Base-by-base conservation (phyloP, 208 protist genomes). In the Crithidia mellificae region DNA sequence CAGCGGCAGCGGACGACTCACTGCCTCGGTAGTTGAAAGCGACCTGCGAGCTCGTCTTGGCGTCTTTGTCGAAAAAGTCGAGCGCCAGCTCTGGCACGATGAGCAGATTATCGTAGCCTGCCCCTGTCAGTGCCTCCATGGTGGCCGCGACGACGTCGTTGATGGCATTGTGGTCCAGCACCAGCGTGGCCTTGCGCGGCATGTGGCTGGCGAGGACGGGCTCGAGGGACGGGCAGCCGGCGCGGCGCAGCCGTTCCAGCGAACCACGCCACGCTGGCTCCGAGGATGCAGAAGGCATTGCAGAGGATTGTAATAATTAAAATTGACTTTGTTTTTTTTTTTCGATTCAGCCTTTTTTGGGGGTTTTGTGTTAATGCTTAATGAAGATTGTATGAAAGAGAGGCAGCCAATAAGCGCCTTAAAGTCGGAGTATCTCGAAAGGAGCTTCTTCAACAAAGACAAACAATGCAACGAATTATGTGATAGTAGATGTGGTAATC, bases 41-140 rank as follows among this genome's bases (percentile, higher is more conserved):
- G 5, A n/a, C 47, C 2, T 15, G n/a, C 11, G 58, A 47, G 41
- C 53, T 59, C 0, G 4, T 29, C 64, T 72, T 78, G 5, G 52
- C 57, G 34, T 76, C 52, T 6, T 19, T 8, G 43, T 78, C 72
- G 46, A 79, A 69, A 52, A 55, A 74, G 51, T 75, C 63, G 9
- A 76, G 50, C 9, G 39, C 67, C 15, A 83, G 54, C 64, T 78
- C 72, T 1, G 67, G 67, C 32, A 74, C 55, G 7, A 75, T 49
- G 2, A 71, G 25, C 0, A 12, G 9, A 52, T 68, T 78, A 3
- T 32, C 32, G 7, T 57, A 67, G 19, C 55, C 55, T 1, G 46
- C 57, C 27, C 63, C 49, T 2, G 66, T 70, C 12, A 83, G 49
- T 29, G 66, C 67, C 38, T 68, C 57, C 46, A 83, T 64, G 22